These are phyloP conservation scores for Pseudocercospora fijiensis DNA, from an alignment of 2,329 filamentous ascomycete species.

Conservation along the genomic window DNA sequence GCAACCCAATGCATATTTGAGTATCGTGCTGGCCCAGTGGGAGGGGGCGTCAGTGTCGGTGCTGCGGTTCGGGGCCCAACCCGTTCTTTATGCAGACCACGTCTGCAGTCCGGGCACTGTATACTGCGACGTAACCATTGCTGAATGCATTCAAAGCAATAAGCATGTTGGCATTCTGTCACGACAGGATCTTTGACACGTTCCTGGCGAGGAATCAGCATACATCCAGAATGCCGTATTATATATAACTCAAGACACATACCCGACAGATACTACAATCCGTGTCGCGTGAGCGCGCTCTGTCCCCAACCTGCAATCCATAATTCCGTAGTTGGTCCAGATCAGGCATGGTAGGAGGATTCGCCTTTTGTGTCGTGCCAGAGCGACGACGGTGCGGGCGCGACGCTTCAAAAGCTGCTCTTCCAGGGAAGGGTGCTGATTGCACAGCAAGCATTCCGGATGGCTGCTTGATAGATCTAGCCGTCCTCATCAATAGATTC, in stretches of 20 bases:
- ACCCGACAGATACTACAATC: constrained; percentile 20
- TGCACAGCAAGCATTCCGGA: constrained; percentile 1
- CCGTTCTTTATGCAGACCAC: constrained; percentile 7
- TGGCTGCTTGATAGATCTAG: not conserved
- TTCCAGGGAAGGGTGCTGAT: not conserved
- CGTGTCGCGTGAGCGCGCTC: constrained; percentile 10
- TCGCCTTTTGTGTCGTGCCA: not conserved
- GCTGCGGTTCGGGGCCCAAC: not conserved
- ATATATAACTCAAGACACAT: not conserved
- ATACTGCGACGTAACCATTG: constrained; percentile 15
- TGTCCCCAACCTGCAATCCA: constrained; percentile 13
- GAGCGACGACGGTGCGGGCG: constrained; percentile 2
- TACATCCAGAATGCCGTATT: not conserved
- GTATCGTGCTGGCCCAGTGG: constrained; percentile 4
- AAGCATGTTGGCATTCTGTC: constrained; percentile 20
- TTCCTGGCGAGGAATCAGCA: constrained; percentile 1
- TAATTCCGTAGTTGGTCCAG: constrained; percentile 15
- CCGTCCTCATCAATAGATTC: not conserved
- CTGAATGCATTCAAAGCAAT: constrained; percentile 21
- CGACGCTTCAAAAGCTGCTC: not conserved
- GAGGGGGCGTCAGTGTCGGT: not conserved
- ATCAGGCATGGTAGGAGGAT: constrained; percentile 12
- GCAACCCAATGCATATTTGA: constrained; percentile 3
- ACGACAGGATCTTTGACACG: constrained; percentile 13
- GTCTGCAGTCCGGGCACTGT: constrained; percentile 14